These are phyloP conservation scores for Linanthus parryae DNA, from an alignment of 148 eudicot genomes.

Conservation along the genomic window DNA sequence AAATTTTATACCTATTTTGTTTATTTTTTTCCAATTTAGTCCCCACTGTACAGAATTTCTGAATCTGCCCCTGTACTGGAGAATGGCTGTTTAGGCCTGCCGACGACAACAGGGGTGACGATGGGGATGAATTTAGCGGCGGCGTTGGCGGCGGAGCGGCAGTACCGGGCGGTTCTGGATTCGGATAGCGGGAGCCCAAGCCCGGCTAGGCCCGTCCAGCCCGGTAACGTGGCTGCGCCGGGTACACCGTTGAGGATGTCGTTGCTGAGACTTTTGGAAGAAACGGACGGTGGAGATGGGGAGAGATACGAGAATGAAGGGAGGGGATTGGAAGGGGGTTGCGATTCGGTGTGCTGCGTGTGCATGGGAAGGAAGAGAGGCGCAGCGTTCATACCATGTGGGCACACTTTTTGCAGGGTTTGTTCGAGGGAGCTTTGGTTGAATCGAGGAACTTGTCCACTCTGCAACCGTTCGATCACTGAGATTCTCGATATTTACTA, in stretches of 20 bases:
- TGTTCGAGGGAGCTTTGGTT: constrained; percentile 86
- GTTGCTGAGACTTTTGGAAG: constrained; percentile 76
- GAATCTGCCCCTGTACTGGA: constrained; percentile 5
- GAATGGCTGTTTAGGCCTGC: constrained; percentile 11
- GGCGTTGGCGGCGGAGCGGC: constrained; percentile 73
- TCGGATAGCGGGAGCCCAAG: constrained; percentile 7
- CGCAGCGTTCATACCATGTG: constrained; percentile 93
- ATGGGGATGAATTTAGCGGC: constrained; percentile 57
- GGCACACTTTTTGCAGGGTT: constrained; percentile 92
- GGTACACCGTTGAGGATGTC: constrained; percentile 60
- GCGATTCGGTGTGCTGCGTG: constrained; percentile 79
- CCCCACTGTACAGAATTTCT: too few species aligned
- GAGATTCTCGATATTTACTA: constrained; percentile 80
- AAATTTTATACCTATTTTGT: too few species aligned
- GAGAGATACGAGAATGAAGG: constrained; percentile 14
- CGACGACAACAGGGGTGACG: constrained; percentile 15
- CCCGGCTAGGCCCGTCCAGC: constrained; percentile 6
- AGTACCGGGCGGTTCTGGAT: constrained; percentile 29
- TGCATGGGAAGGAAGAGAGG: constrained; percentile 96
- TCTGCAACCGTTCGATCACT: constrained; percentile 66
- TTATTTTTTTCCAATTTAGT: too few species aligned
- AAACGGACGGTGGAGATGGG: constrained; percentile 39
- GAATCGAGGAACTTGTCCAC: constrained; percentile 86
- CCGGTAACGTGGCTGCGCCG: constrained; percentile 1
- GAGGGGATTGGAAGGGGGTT: constrained; percentile 7